Evolutionary conservation across 139 green algal species (phyloP), one percentile per base, ranked within the genome.

Genomic region (Coelastrella sp.): DNA sequence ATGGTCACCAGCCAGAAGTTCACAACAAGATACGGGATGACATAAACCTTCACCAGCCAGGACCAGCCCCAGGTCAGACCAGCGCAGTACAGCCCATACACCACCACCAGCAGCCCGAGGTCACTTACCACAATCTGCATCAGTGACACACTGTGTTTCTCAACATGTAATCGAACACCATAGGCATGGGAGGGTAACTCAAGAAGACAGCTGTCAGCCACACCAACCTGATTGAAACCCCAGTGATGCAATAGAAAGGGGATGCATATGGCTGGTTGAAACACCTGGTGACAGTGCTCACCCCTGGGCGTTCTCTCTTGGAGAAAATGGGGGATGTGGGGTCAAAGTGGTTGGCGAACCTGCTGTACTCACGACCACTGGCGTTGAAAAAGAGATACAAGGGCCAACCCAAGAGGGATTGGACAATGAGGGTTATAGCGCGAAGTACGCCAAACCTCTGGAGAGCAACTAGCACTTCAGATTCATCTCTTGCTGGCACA

Each of bases 291-390:
- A 9, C 17, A 11, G 17, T 69, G 50, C 66, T 40, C 60, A 97
- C 91, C 83, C 95, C 94, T 0, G 90, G 34, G 0, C 96, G 91
- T 91, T 98, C 96, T 30, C 92, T 89, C 79, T 93, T 94, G 83
- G 85, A 93, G 88, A 98, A 98, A 63, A 98, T 97, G 72, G 95
- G 95, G 4, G 92, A 95, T 86, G 77, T 94, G 27, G 96, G 96
- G 88, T 96, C 91, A 73, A 98, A 98, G 88, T 98, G 96, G 92
- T 93, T 96, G 51, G 92, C 94, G 50, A 79, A 85, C 66, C 89
- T 64, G 9, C 88, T 59, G 76, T 98, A 97, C 25, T 87, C 68
- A n/a, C 93, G 90, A 9, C 92, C 93, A 1, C 88, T 87, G 5
- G 90, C 82, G 82, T 98, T 98, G 80, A 92, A 91, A 27, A 93